These are phyloP conservation scores for Sechiopsis laciniata DNA, from an alignment of 306 rosid species.

Conservation along the genomic window DNA sequence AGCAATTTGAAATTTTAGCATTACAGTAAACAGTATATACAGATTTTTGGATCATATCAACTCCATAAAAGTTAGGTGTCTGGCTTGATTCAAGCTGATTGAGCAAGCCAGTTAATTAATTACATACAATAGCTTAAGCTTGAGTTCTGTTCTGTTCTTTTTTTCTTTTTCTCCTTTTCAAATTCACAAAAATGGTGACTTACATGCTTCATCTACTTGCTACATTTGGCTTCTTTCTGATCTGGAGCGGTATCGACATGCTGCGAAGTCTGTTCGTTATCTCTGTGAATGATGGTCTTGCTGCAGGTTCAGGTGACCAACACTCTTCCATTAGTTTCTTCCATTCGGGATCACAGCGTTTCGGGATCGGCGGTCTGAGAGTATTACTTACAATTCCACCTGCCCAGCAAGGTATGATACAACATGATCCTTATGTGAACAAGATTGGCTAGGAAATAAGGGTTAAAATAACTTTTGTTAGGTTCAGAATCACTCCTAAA, in stretches of 20 bases:
- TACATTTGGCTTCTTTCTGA: constrained; percentile 38
- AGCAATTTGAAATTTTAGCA: neutral
- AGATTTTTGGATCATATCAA: neutral
- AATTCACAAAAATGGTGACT: neutral
- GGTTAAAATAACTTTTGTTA: too few species aligned
- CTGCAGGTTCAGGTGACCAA: constrained; percentile 74
- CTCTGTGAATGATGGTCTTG: constrained; percentile 73
- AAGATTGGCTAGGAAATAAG: neutral
- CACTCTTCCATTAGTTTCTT: constrained; percentile 79
- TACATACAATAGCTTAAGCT: constrained; percentile 8
- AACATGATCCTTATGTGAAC: neutral
- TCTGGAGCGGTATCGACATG: constrained; percentile 53
- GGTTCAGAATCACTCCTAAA: too few species aligned
- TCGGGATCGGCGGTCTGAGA: constrained; percentile 79
- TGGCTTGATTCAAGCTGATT: constrained; percentile 7
- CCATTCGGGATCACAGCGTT: constrained; percentile 81
- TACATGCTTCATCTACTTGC: constrained; percentile 15
- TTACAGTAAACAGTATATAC: neutral
- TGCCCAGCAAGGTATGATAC: constrained; percentile 28
- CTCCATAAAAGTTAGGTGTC: neutral
- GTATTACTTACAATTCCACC: constrained; percentile 89
- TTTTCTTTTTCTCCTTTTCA: too few species aligned
- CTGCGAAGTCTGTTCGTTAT: constrained; percentile 57
- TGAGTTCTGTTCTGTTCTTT: neutral
- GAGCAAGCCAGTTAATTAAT: neutral